Conservation (phyloP, 208 protist genomes). For the Leishmania arabica region DNA sequence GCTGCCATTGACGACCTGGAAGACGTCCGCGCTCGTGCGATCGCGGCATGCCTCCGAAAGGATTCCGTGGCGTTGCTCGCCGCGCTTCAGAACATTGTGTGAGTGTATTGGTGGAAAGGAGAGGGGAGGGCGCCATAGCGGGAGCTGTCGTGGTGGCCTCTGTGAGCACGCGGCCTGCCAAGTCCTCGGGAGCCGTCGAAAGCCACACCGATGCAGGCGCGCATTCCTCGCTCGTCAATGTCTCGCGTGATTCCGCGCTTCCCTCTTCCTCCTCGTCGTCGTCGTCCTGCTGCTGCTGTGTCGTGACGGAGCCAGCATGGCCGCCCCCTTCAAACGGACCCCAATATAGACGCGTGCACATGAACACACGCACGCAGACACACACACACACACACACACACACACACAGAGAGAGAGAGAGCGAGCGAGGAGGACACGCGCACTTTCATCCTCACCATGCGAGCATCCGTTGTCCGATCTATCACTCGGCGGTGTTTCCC, state of each 20-base stretch:
- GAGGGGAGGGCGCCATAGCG: not conserved
- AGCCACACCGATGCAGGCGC: not conserved
- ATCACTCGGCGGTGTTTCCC: not conserved
- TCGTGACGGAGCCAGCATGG: not conserved
- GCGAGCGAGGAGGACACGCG: not conserved
- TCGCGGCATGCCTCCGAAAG: slow-evolving; percentile 57
- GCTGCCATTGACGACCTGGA: slow-evolving; percentile 46
- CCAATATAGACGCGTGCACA: not conserved
- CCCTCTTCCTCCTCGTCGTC: not conserved
- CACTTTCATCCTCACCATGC: too few relatives aligned
- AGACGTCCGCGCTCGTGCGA: slow-evolving; percentile 32
- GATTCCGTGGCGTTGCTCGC: slow-evolving; percentile 47
- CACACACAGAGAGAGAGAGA: not conserved
- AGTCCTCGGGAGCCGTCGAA: not conserved
- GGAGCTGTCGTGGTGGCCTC: not conserved
- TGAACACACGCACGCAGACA: not conserved
- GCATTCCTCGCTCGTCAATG: too few relatives aligned
- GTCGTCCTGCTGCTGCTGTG: not conserved
- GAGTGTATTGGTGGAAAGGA: not conserved
- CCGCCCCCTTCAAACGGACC: not conserved
- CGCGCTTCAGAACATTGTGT: slow-evolving; percentile 43
- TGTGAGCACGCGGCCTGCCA: not conserved
- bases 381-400: too few relatives aligned
- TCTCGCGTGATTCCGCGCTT: not conserved
- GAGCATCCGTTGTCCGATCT: not conserved